phyloP scores from a whole-genome alignment of 1,284 basidiomycete genomes.

The Ustilago vetiveriae region DNA sequence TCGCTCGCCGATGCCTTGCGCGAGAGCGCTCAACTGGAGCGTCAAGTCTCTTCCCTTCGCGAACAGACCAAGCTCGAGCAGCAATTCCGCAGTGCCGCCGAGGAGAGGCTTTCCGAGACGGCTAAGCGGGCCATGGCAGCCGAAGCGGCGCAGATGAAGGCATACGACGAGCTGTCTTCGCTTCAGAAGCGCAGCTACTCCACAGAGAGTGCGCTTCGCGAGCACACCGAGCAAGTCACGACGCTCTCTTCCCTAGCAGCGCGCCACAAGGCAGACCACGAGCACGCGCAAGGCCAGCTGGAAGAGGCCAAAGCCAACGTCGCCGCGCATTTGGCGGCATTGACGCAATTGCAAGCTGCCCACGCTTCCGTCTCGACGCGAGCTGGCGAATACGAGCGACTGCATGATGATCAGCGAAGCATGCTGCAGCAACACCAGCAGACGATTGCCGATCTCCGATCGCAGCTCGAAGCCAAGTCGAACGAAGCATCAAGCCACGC shows the following conservation, averaged over 20 bases:
- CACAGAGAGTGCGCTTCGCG: conserved; percentile 78
- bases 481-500: conserved; percentile 68
- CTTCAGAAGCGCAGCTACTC: conserved; percentile 76
- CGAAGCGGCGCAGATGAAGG: conserved; percentile 80
- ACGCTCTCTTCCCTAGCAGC: conserved; percentile 79
- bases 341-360: conserved; percentile 84
- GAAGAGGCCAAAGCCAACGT: conserved; percentile 72
- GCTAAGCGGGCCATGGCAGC: conserved; percentile 81
- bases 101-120: conserved; percentile 82
- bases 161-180: conserved; percentile 76
- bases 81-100: conserved; percentile 75
- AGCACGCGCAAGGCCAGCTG: conserved; percentile 75
- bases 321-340: conserved; percentile 83
- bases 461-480: conserved; percentile 73
- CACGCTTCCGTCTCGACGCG: conserved; percentile 79
- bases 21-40: conserved; percentile 78
- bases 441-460: conserved; percentile 80
- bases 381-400: conserved; percentile 81
- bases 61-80: conserved; percentile 73
- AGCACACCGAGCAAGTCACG: conserved; percentile 80
- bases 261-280: conserved; percentile 82
- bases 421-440: conserved; percentile 64
- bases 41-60: conserved; percentile 71
- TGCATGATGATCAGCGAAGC: conserved; percentile 70
- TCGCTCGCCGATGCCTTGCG: conserved; percentile 78